Evolutionary conservation across 2,329 filamentous ascomycete genomes (phyloP), one percentile per base, ranked within the genome.

Genomic region (Zymoseptoria passerinii): DNA sequence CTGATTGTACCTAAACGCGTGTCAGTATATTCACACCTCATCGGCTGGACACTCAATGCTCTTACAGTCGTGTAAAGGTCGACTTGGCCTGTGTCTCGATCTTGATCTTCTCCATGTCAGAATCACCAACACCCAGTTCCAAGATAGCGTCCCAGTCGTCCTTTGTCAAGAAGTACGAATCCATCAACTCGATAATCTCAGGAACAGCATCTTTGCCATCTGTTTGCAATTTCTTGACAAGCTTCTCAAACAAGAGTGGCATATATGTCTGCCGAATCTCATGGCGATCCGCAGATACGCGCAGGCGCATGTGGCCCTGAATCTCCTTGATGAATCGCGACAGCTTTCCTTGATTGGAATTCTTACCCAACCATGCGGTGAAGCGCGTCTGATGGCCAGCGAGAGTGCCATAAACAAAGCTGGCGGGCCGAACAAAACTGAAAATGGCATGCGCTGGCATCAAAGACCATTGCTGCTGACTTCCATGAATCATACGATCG

Each of bases 391-490:
- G 77, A 63, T 83, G 80, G 66, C 78, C 78, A 8, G 76, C 76
- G 69, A 95, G 83, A 67, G 87, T 87, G 48, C 94, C 94, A 54
- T 90, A 83, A 9, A 94, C 80, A 70, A 88, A 96, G 72, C 90
- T 96, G 7, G 94, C 87, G 4, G 94, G 94, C 27, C 89, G 82
- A 23, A 99, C 92, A 56, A 95, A 95, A 70, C 92, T 96, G 77
- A 97, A 96, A 48, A 96, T 82, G 27, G 92, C 94, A 74, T 99
- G 94, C 1, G 90, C 88, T 13, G 94, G 94, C 94, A 99, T 99
- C 61, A 99, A 77, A 70, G 89, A 94, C 94, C 94, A 99, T 62
- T 99, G 94, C 71, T 99, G 94, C 71, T 99, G 94, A 50, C 90
- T 90, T 27, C 94, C 94, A 73, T 99, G 94, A 60, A 99, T 99